Evolutionary conservation across 2,329 filamentous ascomycete genomes (phyloP).

Genomic region (Leptographium procerum): DNA sequence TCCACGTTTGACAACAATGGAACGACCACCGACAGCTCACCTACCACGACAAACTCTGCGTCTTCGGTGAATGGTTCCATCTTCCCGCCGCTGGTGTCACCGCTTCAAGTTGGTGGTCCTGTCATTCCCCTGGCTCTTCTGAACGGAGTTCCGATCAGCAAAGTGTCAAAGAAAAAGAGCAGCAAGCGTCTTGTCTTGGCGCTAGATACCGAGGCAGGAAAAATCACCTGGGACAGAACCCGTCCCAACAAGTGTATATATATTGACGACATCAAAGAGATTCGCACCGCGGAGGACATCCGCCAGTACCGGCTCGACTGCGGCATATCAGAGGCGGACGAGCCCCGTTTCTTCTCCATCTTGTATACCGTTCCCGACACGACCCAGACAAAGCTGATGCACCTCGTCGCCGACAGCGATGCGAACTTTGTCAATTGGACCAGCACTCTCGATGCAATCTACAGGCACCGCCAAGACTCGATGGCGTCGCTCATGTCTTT

Average conservation of each 20-base stretch:
- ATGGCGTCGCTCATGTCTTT: conserved; percentile 86
- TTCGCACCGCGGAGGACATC: conserved; percentile 72
- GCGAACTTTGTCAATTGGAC: conserved; percentile 71
- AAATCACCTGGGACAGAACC: conserved; percentile 75
- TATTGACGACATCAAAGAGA: conserved; percentile 90
- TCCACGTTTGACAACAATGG: conserved; percentile 27
- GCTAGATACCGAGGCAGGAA: conserved; percentile 72
- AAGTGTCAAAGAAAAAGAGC: conserved; percentile 80
- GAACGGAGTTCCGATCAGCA: conserved; percentile 65
- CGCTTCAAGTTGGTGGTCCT: conserved; percentile 42
- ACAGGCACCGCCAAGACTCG: conserved; percentile 74
- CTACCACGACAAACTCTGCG: conserved; percentile 34
- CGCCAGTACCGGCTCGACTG: conserved; percentile 84
- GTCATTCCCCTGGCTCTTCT: conserved; percentile 68
- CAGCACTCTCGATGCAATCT: conserved; percentile 69
- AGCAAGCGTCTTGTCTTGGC: conserved; percentile 60
- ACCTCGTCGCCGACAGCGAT: conserved; percentile 69
- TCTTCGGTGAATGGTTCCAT: conserved; percentile 28
- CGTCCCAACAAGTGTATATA: conserved; percentile 77
- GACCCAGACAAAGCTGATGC: conserved; percentile 75
- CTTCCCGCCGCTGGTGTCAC: background rate
- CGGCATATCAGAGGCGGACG: conserved; percentile 53
- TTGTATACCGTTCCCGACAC: conserved; percentile 72
- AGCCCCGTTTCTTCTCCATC: conserved; percentile 77
- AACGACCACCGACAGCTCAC: conserved; percentile 32